phyloP scores from a whole-genome alignment of 805 yeast species.

The Suhomyces tanzawaensis region DNA sequence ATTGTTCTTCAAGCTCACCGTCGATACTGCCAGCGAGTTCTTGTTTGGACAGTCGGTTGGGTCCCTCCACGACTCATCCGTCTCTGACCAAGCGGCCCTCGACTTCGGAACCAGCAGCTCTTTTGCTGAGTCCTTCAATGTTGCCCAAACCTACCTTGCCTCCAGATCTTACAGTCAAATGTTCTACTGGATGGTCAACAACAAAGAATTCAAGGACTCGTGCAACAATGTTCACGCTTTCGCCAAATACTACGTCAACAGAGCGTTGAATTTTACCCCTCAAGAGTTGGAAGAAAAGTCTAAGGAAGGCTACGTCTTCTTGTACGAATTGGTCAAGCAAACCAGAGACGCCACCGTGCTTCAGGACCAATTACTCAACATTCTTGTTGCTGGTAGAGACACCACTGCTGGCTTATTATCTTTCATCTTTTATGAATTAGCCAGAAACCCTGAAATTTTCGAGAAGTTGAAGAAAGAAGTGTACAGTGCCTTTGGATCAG shows the following conservation, averaged over 20 bases:
- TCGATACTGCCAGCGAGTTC: slow-evolving; percentile 42
- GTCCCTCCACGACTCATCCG: slow-evolving; percentile 24
- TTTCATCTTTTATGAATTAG: slow-evolving; percentile 22
- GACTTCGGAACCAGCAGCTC: slow-evolving; percentile 22
- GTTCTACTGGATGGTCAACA: slow-evolving; percentile 19
- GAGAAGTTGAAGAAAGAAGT: slow-evolving; percentile 20
- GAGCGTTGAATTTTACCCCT: slow-evolving; percentile 13
- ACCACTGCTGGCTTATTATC: slow-evolving; percentile 30
- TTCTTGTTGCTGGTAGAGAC: slow-evolving; percentile 30
- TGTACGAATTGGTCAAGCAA: slow-evolving; percentile 27
- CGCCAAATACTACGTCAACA: slow-evolving; percentile 18
- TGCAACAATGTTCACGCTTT: slow-evolving; percentile 31
- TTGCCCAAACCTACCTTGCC: slow-evolving; percentile 32
- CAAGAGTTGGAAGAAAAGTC: slow-evolving; percentile 15
- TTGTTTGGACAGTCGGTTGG: slow-evolving; percentile 39
- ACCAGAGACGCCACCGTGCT: slow-evolving; percentile 24
- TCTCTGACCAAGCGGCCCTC: slow-evolving; percentile 4
- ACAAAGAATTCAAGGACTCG: slow-evolving; percentile 27
- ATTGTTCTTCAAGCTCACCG: slow-evolving; percentile 33
- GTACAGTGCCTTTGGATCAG: slow-evolving; percentile 19
- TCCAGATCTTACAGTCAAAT: slow-evolving; percentile 31
- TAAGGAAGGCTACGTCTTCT: slow-evolving; percentile 22
- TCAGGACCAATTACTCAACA: slow-evolving; percentile 27
- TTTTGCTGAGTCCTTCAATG: slow-evolving; percentile 36
- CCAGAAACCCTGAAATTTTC: slow-evolving; percentile 21